Evolutionary conservation across 805 yeast species (phyloP).

Genomic region (Ogataea paradorogensis): DNA sequence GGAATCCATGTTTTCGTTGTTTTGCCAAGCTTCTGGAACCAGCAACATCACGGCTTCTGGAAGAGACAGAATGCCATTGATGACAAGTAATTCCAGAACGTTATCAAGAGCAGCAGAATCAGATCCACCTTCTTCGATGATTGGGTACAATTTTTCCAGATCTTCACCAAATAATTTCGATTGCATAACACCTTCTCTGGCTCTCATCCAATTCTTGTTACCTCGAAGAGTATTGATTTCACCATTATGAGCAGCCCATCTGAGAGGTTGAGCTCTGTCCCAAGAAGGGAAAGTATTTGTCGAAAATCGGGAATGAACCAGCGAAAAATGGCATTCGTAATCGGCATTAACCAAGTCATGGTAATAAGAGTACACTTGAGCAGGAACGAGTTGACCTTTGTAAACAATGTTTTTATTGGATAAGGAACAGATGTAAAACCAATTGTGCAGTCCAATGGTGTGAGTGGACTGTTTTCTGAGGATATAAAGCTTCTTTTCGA

Average conservation of each 20-base stretch:
- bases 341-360: slow-evolving; percentile 89
- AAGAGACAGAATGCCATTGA: slow-evolving; percentile 85
- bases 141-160: slow-evolving; percentile 85
- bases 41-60: slow-evolving; percentile 97
- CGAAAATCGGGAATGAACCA: slow-evolving; percentile 95
- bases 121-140: slow-evolving; percentile 97
- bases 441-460: slow-evolving; percentile 89
- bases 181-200: slow-evolving; percentile 95
- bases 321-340: slow-evolving; percentile 91
- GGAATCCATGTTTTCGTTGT: slow-evolving; percentile 81
- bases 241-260: slow-evolving; percentile 98
- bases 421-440: slow-evolving; percentile 96
- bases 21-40: slow-evolving; percentile 98
- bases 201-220: slow-evolving; percentile 98
- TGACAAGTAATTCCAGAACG: slow-evolving; percentile 85
- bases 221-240: slow-evolving; percentile 97
- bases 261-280: slow-evolving; percentile 98
- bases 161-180: slow-evolving; percentile 87
- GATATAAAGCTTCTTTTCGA: slow-evolving; percentile 81
- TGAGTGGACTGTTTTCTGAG: slow-evolving; percentile 87
- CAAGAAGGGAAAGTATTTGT: slow-evolving; percentile 99
- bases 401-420: slow-evolving; percentile 88
- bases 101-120: slow-evolving; percentile 98
- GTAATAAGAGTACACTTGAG: slow-evolving; percentile 92
- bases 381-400: slow-evolving; percentile 96